phyloP scores from a whole-genome alignment of 148 eudicot genomes.

The Silene latifolia region DNA sequence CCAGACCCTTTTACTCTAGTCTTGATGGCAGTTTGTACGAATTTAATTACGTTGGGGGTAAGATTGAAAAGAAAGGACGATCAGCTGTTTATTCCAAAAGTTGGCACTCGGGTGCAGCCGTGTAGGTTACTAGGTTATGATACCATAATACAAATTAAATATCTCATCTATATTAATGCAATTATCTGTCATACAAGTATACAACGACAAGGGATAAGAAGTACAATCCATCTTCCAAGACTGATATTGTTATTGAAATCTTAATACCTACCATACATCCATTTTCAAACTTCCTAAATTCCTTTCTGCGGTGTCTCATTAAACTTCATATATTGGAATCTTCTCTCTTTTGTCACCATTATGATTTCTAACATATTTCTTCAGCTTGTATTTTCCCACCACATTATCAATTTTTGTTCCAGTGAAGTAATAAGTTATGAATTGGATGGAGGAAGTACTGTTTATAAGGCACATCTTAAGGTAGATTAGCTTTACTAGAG shows the following conservation, averaged over 20 bases:
- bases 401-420: too few species aligned
- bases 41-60: neutral
- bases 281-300: neutral
- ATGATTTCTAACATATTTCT: too few species aligned
- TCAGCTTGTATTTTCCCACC: too few species aligned
- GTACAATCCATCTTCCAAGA: neutral
- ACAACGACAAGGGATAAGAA: neutral
- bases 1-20: neutral
- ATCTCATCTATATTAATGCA: neutral
- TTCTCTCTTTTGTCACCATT: neutral
- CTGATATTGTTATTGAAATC: neutral
- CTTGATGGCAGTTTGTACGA: neutral
- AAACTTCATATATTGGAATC: neutral
- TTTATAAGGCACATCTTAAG: too few species aligned
- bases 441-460: too few species aligned
- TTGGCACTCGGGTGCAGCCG: neutral
- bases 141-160: neutral
- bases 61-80: neutral
- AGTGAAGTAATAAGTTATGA: too few species aligned
- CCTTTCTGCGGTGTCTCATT: neutral
- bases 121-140: neutral
- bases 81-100: neutral
- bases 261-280: neutral
- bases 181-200: neutral
- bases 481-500: neutral